These are phyloP conservation scores for Chaetomium globosum DNA, from an alignment of 2,329 filamentous ascomycete genomes.

Conservation along the genomic window DNA sequence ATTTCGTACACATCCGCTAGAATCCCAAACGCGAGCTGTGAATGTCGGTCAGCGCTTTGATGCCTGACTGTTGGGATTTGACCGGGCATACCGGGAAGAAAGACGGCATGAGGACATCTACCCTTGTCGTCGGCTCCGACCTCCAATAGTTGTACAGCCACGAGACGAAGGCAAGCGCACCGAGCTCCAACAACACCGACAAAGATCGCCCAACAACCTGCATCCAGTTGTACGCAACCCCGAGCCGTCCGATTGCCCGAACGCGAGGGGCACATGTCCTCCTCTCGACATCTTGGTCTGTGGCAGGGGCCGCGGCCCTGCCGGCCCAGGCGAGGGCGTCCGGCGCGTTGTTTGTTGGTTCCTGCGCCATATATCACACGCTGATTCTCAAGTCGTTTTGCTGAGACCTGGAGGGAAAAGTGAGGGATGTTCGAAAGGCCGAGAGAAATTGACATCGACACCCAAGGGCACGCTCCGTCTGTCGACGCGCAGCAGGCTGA, in stretches of 20 bases:
- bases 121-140: conserved; percentile 25
- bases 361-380: not conserved
- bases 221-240: conserved; percentile 25
- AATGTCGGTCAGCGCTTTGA: not conserved
- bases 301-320: not conserved
- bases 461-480: not conserved
- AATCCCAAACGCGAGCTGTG: conserved; percentile 26
- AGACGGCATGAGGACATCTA: conserved; percentile 34
- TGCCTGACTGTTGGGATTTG: not conserved
- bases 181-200: conserved; percentile 24
- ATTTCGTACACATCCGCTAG: conserved; percentile 32
- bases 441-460: not conserved
- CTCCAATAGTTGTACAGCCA: conserved; percentile 31
- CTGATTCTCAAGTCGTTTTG: no score
- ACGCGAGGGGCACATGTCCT: conserved; percentile 18
- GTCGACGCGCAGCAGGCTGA: not conserved
- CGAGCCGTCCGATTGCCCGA: conserved; percentile 12
- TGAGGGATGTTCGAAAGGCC: not conserved
- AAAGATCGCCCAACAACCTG: conserved; percentile 28
- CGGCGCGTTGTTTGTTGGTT: not conserved
- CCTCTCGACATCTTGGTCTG: conserved; percentile 4
- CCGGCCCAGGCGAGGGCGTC: not conserved
- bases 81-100: conserved; percentile 31
- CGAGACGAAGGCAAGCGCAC: conserved; percentile 27
- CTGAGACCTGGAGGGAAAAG: not conserved